phyloP scores from a whole-genome alignment of 2,329 filamentous ascomycete genomes.

The Fusarium continuum region DNA sequence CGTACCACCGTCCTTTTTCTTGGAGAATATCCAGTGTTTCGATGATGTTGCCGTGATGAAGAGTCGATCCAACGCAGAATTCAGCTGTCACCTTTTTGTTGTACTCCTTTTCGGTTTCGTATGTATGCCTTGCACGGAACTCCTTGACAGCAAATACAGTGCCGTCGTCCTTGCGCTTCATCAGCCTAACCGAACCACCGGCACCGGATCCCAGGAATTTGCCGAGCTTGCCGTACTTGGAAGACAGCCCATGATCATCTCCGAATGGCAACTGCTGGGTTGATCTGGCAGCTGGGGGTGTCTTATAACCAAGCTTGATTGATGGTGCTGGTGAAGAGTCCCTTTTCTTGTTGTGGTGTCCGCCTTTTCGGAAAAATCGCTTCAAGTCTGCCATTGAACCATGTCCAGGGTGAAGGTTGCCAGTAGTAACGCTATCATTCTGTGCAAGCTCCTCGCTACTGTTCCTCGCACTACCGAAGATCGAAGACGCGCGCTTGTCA shows the following conservation, averaged over 20 bases:
- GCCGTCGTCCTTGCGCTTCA: slow-evolving; percentile 92
- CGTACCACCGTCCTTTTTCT: slow-evolving; percentile 94
- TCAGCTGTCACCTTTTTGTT: slow-evolving; percentile 98
- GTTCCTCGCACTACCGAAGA: slow-evolving; percentile 48
- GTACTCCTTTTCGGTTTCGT: slow-evolving; percentile 95
- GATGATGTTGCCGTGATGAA: slow-evolving; percentile 98
- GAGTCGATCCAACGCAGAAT: slow-evolving; percentile 95
- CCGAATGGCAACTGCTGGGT: slow-evolving; percentile 83
- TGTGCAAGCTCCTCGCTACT: slow-evolving; percentile 49
- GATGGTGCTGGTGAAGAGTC: slow-evolving; percentile 68
- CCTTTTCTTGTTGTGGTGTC: slow-evolving; percentile 74
- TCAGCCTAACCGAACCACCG: slow-evolving; percentile 90
- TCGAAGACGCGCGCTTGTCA: slow-evolving; percentile 63
- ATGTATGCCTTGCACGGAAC: slow-evolving; percentile 89
- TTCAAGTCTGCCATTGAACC: slow-evolving; percentile 95
- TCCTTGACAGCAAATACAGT: slow-evolving; percentile 98
- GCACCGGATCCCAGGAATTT: slow-evolving; percentile 93
- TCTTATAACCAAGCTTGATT: slow-evolving; percentile 59
- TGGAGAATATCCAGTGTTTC: slow-evolving; percentile 97
- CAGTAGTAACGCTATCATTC: slow-evolving; percentile 41
- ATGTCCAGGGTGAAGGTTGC: slow-evolving; percentile 53
- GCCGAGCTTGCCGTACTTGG: slow-evolving; percentile 95
- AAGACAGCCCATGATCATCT: slow-evolving; percentile 88
- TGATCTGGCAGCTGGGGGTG: slow-evolving; percentile 57
- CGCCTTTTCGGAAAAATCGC: slow-evolving; percentile 90